These are phyloP conservation scores for Podospora tetraspora DNA, from an alignment of 495 filamentous ascomycete genomes.

Conservation along the genomic window DNA sequence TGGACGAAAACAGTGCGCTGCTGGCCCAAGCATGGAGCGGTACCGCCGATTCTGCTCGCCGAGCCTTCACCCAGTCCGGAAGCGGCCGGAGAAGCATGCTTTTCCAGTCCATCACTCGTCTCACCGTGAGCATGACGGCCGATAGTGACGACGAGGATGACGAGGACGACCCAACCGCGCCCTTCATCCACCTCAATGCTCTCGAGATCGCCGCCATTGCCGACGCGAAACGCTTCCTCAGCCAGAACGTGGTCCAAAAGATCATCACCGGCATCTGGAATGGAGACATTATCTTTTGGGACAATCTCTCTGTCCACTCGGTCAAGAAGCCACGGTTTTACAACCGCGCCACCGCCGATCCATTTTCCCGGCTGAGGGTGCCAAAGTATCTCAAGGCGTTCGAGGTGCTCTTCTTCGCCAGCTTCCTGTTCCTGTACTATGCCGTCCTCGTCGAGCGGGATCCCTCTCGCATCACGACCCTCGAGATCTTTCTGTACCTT, in stretches of 20 bases:
- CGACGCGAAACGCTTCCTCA: conserved; percentile 86
- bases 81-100: conserved; percentile 31
- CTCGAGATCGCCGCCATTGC: conserved; percentile 86
- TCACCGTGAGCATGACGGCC: conserved; percentile 41
- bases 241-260: conserved; percentile 78
- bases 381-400: conserved; percentile 90
- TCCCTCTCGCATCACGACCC: conserved; percentile 40
- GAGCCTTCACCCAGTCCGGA: conserved; percentile 13
- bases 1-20: conserved; percentile 39
- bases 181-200: conserved; percentile 75
- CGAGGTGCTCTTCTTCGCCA: conserved; percentile 79
- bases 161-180: conserved; percentile 53
- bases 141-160: conserved; percentile 36
- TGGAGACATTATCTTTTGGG: conserved; percentile 91
- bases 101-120: conserved; percentile 40
- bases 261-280: conserved; percentile 88
- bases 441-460: conserved; percentile 64
- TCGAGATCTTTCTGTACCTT: conserved; percentile 55
- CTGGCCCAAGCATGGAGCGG: conserved; percentile 24
- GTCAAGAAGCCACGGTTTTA: conserved; percentile 79
- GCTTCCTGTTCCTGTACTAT: conserved; percentile 80
- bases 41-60: conserved; percentile 18
- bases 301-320: conserved; percentile 67
- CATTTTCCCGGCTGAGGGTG: conserved; percentile 77
- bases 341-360: conserved; percentile 68